These are phyloP conservation scores for Tephrocybe sp. DNA, from an alignment of 768 basidiomycete species.

Conservation along the genomic window DNA sequence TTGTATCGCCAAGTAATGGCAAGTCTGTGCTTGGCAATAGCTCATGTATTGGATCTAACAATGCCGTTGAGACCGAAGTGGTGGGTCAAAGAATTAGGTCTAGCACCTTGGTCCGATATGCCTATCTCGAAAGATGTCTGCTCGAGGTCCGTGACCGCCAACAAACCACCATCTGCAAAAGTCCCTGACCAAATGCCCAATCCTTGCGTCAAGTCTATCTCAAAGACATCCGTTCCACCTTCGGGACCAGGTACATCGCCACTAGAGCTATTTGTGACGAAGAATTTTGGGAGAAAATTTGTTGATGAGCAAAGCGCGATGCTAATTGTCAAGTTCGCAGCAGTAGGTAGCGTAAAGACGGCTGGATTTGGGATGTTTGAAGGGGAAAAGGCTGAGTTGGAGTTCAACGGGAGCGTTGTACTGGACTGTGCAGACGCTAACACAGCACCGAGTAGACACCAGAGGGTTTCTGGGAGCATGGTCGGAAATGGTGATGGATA, in stretches of 20 bases:
- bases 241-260: conserved; percentile 33
- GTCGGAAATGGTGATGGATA: too few relatives aligned
- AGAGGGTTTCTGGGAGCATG: conserved; percentile 37
- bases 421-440: conserved; percentile 31
- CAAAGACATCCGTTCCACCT: conserved; percentile 41
- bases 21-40: conserved; percentile 28
- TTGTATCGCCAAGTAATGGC: conserved; percentile 74
- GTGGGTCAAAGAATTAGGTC: not conserved
- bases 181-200: conserved; percentile 51
- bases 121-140: conserved; percentile 58
- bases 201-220: conserved; percentile 50
- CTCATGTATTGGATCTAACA: conserved; percentile 50
- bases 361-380: conserved; percentile 31
- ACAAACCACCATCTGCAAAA: conserved; percentile 46
- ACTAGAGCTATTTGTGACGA: conserved; percentile 53
- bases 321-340: conserved; percentile 41
- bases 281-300: conserved; percentile 47
- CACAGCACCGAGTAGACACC: conserved; percentile 32
- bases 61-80: not conserved
- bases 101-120: conserved; percentile 44
- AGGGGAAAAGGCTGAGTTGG: conserved; percentile 31
- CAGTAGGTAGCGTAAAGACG: conserved; percentile 40
- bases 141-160: conserved; percentile 44
- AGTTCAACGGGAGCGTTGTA: conserved; percentile 34
- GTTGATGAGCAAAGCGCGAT: conserved; percentile 47